These are phyloP conservation scores for Conringia planisiliqua DNA, from an alignment of 345 rosid species.

Conservation along the genomic window DNA sequence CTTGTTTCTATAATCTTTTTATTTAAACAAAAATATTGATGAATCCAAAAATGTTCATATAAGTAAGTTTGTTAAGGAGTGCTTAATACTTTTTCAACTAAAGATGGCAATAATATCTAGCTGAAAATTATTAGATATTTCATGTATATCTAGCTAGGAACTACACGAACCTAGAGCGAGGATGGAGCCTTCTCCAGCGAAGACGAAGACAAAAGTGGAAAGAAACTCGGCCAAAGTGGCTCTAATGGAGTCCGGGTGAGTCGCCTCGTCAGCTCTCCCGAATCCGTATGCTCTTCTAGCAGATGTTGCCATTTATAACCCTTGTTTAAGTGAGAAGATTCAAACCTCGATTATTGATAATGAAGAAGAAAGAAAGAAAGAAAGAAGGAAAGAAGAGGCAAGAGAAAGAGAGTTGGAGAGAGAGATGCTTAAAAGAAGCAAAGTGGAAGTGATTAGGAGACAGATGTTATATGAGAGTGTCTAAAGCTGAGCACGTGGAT, in stretches of 20 bases:
- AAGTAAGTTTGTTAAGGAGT: background rate
- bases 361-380: background rate
- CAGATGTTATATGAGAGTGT: slow-evolving; percentile 28
- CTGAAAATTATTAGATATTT: background rate
- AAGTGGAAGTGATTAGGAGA: slow-evolving; percentile 13
- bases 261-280: slow-evolving; percentile 37
- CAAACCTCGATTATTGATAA: background rate
- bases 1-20: background rate
- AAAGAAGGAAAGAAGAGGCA: background rate
- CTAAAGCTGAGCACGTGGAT: slow-evolving; percentile 32
- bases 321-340: background rate
- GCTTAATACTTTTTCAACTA: background rate
- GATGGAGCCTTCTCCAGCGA: slow-evolving; percentile 73
- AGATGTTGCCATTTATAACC: slow-evolving; percentile 25
- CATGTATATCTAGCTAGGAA: background rate
- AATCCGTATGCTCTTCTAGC: slow-evolving; percentile 34
- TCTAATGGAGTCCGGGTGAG: slow-evolving; percentile 39
- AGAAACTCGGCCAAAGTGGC: slow-evolving; percentile 69
- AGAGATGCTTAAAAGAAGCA: slow-evolving; percentile 15
- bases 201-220: slow-evolving; percentile 68
- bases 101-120: background rate
- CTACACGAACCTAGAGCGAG: slow-evolving; percentile 50
- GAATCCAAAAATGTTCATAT: background rate
- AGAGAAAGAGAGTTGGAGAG: background rate
- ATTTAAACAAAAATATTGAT: background rate